Percentiles rank a stretch among this genome's conserved stretches.
These are phyloP conservation scores for Barnettozyma wickerhamii DNA, from an alignment of 805 yeast species.

Conservation along the genomic window DNA sequence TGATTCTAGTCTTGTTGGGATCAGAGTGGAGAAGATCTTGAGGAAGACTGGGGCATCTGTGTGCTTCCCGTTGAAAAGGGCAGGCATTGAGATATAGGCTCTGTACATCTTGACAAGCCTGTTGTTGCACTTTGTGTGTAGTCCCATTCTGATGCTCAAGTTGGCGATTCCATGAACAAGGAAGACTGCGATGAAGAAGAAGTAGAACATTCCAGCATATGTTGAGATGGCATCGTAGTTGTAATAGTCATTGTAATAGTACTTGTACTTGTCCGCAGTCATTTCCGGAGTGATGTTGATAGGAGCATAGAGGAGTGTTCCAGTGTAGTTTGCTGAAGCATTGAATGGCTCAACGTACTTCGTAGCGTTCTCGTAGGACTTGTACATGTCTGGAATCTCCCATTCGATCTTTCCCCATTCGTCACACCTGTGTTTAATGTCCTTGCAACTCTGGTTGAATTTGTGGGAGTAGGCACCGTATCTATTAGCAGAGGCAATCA, in stretches of 20 bases:
- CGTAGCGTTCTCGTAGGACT: constrained; percentile 30
- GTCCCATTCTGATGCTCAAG: constrained; percentile 24
- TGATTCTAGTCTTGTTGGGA: constrained; percentile 24
- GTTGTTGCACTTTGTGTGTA: constrained; percentile 12
- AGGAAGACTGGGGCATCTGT: constrained; percentile 1
- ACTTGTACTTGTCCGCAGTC: not conserved
- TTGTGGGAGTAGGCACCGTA: constrained; percentile 8
- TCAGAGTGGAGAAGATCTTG: constrained; percentile 12
- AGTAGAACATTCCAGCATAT: constrained; percentile 30
- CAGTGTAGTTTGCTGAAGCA: constrained; percentile 8
- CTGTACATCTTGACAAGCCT: constrained; percentile 16
- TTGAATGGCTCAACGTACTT: constrained; percentile 11
- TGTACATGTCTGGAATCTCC: constrained; percentile 16
- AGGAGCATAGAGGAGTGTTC: constrained; percentile 11
- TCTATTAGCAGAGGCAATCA: constrained; percentile 9
- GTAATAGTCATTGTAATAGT: constrained; percentile 9
- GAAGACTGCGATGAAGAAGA: constrained; percentile 37
- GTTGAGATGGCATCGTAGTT: constrained; percentile 17
- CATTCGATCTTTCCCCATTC: not conserved
- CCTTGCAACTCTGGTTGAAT: constrained; percentile 12
- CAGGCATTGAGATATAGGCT: constrained; percentile 19
- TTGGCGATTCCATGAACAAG: constrained; percentile 31
- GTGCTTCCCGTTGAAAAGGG: constrained; percentile 17
- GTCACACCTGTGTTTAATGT: not conserved
- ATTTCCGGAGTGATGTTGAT: constrained; percentile 3